phyloP scores from a whole-genome alignment of 495 filamentous ascomycete genomes.

The Penicillium canescens region DNA sequence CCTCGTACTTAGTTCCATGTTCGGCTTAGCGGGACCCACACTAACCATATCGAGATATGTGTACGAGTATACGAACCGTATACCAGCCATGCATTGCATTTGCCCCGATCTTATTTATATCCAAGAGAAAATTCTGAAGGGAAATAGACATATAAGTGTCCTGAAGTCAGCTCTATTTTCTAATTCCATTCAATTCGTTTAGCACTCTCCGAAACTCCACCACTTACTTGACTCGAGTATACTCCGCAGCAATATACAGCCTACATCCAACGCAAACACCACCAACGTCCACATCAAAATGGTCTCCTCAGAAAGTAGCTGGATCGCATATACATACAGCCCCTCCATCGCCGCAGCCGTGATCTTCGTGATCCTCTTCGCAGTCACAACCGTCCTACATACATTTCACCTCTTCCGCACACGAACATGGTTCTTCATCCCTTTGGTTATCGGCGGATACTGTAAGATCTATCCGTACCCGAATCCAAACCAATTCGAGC shows the following conservation, averaged over 20 bases:
- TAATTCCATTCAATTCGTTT: background rate
- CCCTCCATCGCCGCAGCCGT: constrained; percentile 48
- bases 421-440: constrained; percentile 53
- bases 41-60: background rate
- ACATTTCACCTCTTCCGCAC: constrained; percentile 38
- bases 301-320: constrained; percentile 10
- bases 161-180: background rate
- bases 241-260: too few species aligned
- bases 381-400: constrained; percentile 35
- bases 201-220: background rate
- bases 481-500: too few species aligned
- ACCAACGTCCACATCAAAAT: constrained; percentile 5
- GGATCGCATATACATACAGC: constrained; percentile 47
- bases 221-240: too few species aligned
- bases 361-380: constrained; percentile 51
- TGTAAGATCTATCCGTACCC: constrained; percentile 36
- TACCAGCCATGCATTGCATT: too few species aligned
- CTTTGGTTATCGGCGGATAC: constrained; percentile 51
- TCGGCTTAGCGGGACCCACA: too few species aligned
- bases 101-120: background rate
- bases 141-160: background rate
- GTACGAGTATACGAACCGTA: background rate
- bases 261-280: too few species aligned
- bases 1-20: too few species aligned
- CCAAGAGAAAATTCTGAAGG: background rate